A percentile compares a stretch with the other conserved stretches of the same genome.
Conservation (phyloP, 2,329 filamentous ascomycete species). For the Aspergillus bombycis region DNA sequence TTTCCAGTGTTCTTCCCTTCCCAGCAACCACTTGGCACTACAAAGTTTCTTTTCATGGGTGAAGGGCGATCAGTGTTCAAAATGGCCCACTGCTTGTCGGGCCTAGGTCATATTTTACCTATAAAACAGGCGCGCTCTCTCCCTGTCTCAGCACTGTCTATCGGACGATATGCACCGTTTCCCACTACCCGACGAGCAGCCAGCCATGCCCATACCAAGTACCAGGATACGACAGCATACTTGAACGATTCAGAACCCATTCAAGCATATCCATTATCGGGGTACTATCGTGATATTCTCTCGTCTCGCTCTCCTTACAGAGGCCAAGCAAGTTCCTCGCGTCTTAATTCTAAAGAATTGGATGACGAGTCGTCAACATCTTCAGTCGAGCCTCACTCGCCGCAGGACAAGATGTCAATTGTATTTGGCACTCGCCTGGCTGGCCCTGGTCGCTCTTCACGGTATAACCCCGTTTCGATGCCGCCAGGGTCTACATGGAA, state of each 20-base stretch:
- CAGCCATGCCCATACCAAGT: constrained; percentile 20
- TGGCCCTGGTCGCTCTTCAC: constrained; percentile 68
- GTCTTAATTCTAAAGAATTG: constrained; percentile 16
- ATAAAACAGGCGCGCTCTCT: background rate
- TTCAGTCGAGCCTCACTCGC: constrained; percentile 29
- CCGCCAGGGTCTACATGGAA: constrained; percentile 60
- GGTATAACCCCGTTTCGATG: constrained; percentile 57
- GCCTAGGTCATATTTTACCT: background rate
- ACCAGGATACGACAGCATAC: constrained; percentile 12
- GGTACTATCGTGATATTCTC: constrained; percentile 50
- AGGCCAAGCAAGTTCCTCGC: constrained; percentile 22
- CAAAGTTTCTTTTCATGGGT: constrained; percentile 31
- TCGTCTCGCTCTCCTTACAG: constrained; percentile 31
- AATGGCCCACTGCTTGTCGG: constrained; percentile 3
- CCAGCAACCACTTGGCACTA: constrained; percentile 18
- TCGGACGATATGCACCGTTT: constrained; percentile 24
- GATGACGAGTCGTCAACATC: constrained; percentile 24
- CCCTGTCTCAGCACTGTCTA: constrained; percentile 5
- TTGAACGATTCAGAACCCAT: constrained; percentile 13
- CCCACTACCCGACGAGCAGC: constrained; percentile 25
- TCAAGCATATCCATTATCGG: constrained; percentile 47
- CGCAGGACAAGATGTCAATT: constrained; percentile 61
- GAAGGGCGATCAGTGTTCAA: constrained; percentile 24
- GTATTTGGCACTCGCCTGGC: constrained; percentile 81
- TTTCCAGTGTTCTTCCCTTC: constrained; percentile 18